Percentiles rank a stretch among this genome's conserved stretches.
These are phyloP conservation scores for Lobulomyces angularis DNA, from an alignment of 192 early-diverging fungal genomes.

Conservation along the genomic window DNA sequence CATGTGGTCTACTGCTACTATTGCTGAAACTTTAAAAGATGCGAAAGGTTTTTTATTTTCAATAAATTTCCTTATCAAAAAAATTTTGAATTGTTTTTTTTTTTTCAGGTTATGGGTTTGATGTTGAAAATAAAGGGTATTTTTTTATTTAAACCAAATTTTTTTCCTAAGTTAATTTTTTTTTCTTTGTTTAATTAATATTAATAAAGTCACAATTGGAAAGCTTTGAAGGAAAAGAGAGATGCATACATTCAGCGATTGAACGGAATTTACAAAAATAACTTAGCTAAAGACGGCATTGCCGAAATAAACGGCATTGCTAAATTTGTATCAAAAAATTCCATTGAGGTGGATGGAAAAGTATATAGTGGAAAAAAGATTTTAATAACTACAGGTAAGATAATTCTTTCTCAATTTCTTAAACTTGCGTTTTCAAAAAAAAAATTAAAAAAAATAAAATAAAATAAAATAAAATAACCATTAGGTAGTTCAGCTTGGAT, in stretches of 20 bases:
- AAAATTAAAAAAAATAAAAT: conserved; percentile 4
- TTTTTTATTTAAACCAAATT: no score
- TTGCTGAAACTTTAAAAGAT: conserved; percentile 78
- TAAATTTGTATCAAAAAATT: conserved; percentile 65
- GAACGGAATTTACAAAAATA: conserved; percentile 91
- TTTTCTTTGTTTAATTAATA: no score
- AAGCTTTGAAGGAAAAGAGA: conserved; percentile 70
- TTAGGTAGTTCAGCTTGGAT: conserved; percentile 30
- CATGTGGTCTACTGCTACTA: conserved; percentile 72
- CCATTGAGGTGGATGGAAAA: conserved; percentile 45
- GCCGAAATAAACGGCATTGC: conserved; percentile 75
- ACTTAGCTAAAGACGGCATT: conserved; percentile 74
- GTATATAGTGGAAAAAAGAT: conserved; percentile 59
- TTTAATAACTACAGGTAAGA: conserved; percentile 78
- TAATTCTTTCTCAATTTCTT: background rate
- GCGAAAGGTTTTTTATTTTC: no score
- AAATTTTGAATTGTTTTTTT: no score
- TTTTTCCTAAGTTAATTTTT: no score
- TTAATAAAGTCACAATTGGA: no score
- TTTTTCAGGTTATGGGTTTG: conserved; percentile 93
- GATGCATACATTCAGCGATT: conserved; percentile 94
- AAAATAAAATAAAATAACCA: background rate
- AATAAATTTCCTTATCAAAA: no score
- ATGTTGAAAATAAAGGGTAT: conserved; percentile 25
- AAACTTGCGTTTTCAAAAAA: no score